Evolutionary conservation across 192 early-diverging fungal species (phyloP).

Genomic region (Coemansia sp.): DNA sequence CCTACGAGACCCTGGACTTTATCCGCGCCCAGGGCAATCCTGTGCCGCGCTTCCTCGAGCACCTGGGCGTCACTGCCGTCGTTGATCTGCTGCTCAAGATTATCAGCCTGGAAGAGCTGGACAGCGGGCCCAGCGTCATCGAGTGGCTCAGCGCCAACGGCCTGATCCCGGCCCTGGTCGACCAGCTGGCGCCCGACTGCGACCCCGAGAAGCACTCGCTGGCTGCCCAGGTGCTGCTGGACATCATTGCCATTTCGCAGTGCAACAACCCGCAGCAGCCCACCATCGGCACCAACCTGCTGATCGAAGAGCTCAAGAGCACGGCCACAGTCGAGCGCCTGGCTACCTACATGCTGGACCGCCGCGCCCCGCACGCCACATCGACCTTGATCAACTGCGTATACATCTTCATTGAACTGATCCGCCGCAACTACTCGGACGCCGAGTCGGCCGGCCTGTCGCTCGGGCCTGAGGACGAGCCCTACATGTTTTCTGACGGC

Average conservation of each 20-base stretch:
- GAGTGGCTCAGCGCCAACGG: slow-evolving; percentile 85
- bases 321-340: slow-evolving; percentile 71
- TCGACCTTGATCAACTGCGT: slow-evolving; percentile 91
- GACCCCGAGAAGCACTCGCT: slow-evolving; percentile 80
- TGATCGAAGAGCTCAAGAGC: slow-evolving; percentile 67
- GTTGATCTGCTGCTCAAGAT: slow-evolving; percentile 90
- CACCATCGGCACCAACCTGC: slow-evolving; percentile 59
- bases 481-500: slow-evolving; percentile 4
- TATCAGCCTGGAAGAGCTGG: slow-evolving; percentile 85
- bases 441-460: background rate
- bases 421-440: slow-evolving; percentile 84
- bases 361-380: slow-evolving; percentile 66
- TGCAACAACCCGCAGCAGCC: slow-evolving; percentile 60
- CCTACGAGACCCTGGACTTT: slow-evolving; percentile 81
- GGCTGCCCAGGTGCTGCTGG: slow-evolving; percentile 72
- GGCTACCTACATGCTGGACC: slow-evolving; percentile 80
- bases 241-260: slow-evolving; percentile 78
- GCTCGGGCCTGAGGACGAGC: background rate
- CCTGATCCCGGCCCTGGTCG: slow-evolving; percentile 71
- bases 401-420: slow-evolving; percentile 95
- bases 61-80: slow-evolving; percentile 81
- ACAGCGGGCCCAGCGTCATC: slow-evolving; percentile 78
- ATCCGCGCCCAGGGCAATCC: slow-evolving; percentile 73
- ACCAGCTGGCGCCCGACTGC: slow-evolving; percentile 68
- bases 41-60: slow-evolving; percentile 69